Base-by-base conservation (phyloP, 2,329 filamentous ascomycete species). In the Claviceps purpurea region DNA sequence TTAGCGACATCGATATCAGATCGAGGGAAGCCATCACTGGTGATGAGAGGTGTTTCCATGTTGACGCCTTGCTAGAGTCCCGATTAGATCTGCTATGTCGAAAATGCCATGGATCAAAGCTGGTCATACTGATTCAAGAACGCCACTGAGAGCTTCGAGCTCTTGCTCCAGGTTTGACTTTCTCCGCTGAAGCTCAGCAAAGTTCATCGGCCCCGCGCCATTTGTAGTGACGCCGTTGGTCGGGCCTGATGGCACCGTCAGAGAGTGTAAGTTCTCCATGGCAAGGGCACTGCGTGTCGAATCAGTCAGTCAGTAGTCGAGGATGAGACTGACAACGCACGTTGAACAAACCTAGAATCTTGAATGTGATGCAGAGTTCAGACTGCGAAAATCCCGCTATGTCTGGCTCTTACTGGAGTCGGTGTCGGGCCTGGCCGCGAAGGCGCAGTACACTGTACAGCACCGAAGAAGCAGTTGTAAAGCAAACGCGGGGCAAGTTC, bases 1-100 rank as follows among this genome's bases (percentile, higher is more conserved):
- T 96, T 91, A 26, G 93, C 85, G 56, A 98, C 86, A 66, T 98
- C 93, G 57, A 98, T 84, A 68, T 98, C 93, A 61, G 87, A 84
- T 64, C 93, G 81, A 37, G 93, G 93, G 65, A 88, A 98, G 47
- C 93, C 93, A 69, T 97, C 93, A 55, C 82, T 79, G 14, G 91
- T 96, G 24, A 89, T 81, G 41, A 98, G 79, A 53, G 81, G 76
- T 7, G 93, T 96, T 61, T 85, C 84, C 93, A 98, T 98, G 61
- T 86, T 84, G 50, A 95, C 91, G 45, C 85, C 83, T 73, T 97
- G 91, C 90, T 96, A 61, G 24, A 39, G 11, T 6, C 42, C 14
- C 14, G 10, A 51, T 68, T 46, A 68, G 63, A 30, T 51, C 22
- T 7, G 10, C 8, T 16, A 16, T 5, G 10, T 2, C 8, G 30